phyloP scores from a whole-genome alignment of 2,329 filamentous ascomycete genomes.

The Nakataea oryzae region DNA sequence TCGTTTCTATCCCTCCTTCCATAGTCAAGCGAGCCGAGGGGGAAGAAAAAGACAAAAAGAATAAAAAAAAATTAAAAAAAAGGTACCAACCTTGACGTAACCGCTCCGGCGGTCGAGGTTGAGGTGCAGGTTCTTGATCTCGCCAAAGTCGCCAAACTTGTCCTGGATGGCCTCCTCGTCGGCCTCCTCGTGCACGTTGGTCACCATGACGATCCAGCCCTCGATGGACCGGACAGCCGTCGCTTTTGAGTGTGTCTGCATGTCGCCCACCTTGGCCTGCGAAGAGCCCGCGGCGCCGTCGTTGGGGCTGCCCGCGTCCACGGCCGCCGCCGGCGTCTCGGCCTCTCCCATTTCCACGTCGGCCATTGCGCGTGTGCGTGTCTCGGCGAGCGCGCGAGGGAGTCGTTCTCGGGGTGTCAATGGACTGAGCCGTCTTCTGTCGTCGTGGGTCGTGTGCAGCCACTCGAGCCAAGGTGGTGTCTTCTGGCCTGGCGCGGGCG shows the following conservation, averaged over 20 bases:
- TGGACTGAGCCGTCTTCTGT: too few relatives aligned
- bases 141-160: conserved; percentile 72
- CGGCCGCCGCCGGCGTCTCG: neutral
- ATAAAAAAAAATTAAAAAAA: neutral
- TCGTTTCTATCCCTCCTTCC: conserved; percentile 1
- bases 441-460: too few relatives aligned
- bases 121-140: conserved; percentile 79
- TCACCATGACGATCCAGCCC: conserved; percentile 81
- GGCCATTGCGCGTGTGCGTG: conserved; percentile 8
- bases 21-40: neutral
- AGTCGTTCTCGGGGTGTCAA: too few relatives aligned
- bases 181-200: conserved; percentile 80
- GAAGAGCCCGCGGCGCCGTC: neutral
- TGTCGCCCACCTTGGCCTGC: conserved; percentile 44
- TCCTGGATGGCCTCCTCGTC: conserved; percentile 76
- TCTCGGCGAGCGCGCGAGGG: too few relatives aligned
- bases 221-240: conserved; percentile 79
- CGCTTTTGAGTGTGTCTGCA: conserved; percentile 63
- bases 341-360: conserved; percentile 26
- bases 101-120: conserved; percentile 75
- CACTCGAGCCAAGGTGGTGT: too few relatives aligned
- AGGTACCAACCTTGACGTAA: conserved; percentile 62
- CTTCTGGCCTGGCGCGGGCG: too few relatives aligned
- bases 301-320: neutral
- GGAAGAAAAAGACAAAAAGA: neutral